A percentile compares a stretch with the other conserved stretches of the same genome.
phyloP scores from a whole-genome alignment of 208 protist species.

The Tetramitus jugosus region DNA sequence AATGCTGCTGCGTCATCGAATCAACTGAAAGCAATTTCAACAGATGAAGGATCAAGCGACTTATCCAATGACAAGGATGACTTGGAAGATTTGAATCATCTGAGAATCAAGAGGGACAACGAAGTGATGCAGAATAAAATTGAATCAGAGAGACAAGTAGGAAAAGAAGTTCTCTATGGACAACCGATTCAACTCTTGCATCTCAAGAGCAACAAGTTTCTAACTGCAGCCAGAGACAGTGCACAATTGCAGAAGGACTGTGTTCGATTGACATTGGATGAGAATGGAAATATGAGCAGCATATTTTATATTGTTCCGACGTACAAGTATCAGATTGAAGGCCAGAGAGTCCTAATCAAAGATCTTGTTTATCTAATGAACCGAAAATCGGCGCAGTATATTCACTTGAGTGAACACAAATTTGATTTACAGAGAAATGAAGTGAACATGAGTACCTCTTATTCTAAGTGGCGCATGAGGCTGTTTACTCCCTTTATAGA shows the following conservation, averaged over 20 bases:
- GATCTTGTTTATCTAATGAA: background rate
- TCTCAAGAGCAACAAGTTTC: slow-evolving; percentile 7
- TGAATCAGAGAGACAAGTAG: background rate
- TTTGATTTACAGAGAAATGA: background rate
- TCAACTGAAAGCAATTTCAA: too few relatives aligned
- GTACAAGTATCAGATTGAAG: background rate
- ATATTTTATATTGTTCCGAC: background rate
- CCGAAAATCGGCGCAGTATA: background rate
- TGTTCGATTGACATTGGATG: background rate
- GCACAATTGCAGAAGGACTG: slow-evolving; percentile 7
- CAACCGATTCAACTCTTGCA: background rate
- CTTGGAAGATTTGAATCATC: too few relatives aligned
- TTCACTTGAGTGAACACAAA: background rate
- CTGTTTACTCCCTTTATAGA: too few relatives aligned
- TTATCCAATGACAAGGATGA: too few relatives aligned
- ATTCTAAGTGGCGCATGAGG: too few relatives aligned
- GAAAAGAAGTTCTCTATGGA: background rate
- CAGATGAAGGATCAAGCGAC: too few relatives aligned
- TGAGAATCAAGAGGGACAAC: too few relatives aligned
- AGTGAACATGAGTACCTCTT: slow-evolving; percentile 7
- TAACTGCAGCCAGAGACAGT: background rate
- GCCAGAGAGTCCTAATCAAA: background rate
- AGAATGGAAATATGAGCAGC: too few relatives aligned
- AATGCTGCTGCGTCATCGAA: too few relatives aligned
- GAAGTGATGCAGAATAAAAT: background rate